phyloP scores from a whole-genome alignment of 1,284 basidiomycete species.

The Trametes hirsuta region DNA sequence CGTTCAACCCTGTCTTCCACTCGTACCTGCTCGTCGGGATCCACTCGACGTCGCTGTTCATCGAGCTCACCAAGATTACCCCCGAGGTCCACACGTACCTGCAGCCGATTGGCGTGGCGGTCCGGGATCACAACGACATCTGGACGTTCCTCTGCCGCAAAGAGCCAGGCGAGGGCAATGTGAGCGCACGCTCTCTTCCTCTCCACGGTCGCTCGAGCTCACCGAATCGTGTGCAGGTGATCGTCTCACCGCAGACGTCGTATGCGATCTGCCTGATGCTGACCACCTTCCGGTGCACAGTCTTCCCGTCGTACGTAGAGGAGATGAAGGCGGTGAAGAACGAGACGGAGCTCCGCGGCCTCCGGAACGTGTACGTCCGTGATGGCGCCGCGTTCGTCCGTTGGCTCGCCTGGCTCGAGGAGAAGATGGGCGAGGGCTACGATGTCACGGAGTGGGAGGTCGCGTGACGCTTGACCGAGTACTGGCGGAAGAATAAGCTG shows the following conservation, averaged over 20 bases:
- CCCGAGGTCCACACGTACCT: slow-evolving; percentile 62
- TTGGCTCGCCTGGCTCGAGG: slow-evolving; percentile 85
- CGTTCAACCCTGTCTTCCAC: slow-evolving; percentile 87
- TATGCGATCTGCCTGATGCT: slow-evolving; percentile 83
- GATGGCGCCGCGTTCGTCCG: slow-evolving; percentile 91
- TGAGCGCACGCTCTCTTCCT: slow-evolving; percentile 30
- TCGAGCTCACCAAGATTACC: slow-evolving; percentile 65
- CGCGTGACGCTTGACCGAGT: slow-evolving; percentile 81
- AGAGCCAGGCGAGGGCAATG: slow-evolving; percentile 79
- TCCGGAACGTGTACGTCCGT: slow-evolving; percentile 84
- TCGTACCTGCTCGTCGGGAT: slow-evolving; percentile 79
- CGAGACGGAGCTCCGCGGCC: slow-evolving; percentile 78
- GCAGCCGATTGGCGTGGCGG: slow-evolving; percentile 57
- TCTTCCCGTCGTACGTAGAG: slow-evolving; percentile 69
- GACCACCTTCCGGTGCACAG: slow-evolving; percentile 75
- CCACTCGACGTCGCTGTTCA: slow-evolving; percentile 65
- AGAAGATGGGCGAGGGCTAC: slow-evolving; percentile 74
- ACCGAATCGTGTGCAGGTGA: slow-evolving; percentile 42
- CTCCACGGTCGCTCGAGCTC: not conserved
- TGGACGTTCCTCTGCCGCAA: slow-evolving; percentile 77
- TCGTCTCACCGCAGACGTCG: slow-evolving; percentile 71
- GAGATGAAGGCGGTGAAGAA: slow-evolving; percentile 91
- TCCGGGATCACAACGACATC: slow-evolving; percentile 76
- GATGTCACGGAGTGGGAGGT: slow-evolving; percentile 93
- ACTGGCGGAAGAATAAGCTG: slow-evolving; percentile 72